Conservation (phyloP, 345 rosid species). For the Carallia brachiata region DNA sequence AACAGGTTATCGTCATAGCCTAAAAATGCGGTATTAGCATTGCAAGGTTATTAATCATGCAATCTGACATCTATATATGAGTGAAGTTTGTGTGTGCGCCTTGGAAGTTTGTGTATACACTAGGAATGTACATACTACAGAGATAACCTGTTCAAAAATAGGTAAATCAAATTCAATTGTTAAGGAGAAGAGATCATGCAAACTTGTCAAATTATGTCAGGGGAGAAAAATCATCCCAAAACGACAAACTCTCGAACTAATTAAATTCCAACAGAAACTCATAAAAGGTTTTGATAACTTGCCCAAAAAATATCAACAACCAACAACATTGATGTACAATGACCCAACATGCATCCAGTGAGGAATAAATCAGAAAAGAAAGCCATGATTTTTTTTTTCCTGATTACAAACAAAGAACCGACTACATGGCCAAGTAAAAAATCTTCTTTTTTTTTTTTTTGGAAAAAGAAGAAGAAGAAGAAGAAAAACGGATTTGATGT, state of each 20-base stretch:
- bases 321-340: conserved; percentile 8
- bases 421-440: no score
- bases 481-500: not conserved
- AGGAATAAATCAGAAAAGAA: no score
- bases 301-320: conserved; percentile 18
- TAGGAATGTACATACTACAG: not conserved
- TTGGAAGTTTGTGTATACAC: not conserved
- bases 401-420: no score
- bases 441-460: no score
- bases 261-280: conserved; percentile 6
- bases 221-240: not conserved
- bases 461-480: not conserved
- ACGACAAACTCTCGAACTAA: not conserved
- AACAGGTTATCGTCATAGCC: not conserved
- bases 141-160: not conserved
- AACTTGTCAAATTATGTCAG: not conserved
- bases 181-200: conserved; percentile 8
- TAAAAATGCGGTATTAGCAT: not conserved
- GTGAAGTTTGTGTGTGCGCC: not conserved
- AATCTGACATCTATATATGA: conserved; percentile 1
- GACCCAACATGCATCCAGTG: no score
- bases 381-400: no score
- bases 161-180: not conserved
- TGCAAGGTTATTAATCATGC: not conserved
- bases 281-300: conserved; percentile 17